These are phyloP conservation scores for Aureobasidium subglaciale DNA, from an alignment of 2,329 filamentous ascomycete species.

Conservation along the genomic window DNA sequence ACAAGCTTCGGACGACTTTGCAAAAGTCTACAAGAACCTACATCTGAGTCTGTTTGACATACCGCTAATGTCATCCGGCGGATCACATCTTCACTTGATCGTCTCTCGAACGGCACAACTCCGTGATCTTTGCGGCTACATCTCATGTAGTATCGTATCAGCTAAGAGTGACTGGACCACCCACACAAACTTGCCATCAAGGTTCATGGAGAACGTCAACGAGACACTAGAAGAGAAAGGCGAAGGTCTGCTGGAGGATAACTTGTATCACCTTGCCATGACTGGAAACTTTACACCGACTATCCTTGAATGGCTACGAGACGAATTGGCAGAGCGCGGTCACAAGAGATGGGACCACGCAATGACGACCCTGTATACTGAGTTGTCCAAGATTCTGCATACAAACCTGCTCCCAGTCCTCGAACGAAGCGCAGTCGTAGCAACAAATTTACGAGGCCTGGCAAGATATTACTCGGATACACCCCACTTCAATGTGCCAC, in stretches of 20 bases:
- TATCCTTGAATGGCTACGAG: slow-evolving; percentile 81
- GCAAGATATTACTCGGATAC: slow-evolving; percentile 70
- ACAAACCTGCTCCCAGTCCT: slow-evolving; percentile 84
- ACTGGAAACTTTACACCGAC: slow-evolving; percentile 72
- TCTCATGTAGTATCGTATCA: slow-evolving; percentile 42
- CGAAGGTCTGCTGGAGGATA: slow-evolving; percentile 62
- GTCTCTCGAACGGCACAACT: slow-evolving; percentile 45
- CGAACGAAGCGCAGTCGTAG: slow-evolving; percentile 72
- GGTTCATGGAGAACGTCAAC: slow-evolving; percentile 44
- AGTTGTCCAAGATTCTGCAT: slow-evolving; percentile 69
- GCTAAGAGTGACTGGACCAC: slow-evolving; percentile 17
- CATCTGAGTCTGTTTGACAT: slow-evolving; percentile 14
- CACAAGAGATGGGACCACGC: slow-evolving; percentile 95
- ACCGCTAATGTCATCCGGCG: slow-evolving; percentile 38
- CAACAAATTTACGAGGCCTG: slow-evolving; percentile 76
- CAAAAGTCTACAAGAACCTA: slow-evolving; percentile 35
- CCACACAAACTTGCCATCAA: slow-evolving; percentile 14
- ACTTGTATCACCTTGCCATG: slow-evolving; percentile 74
- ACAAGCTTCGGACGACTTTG: slow-evolving; percentile 36
- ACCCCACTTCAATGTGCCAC: slow-evolving; percentile 46
- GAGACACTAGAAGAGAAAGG: slow-evolving; percentile 64
- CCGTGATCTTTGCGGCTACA: slow-evolving; percentile 15
- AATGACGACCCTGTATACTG: slow-evolving; percentile 68
- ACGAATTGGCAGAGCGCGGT: slow-evolving; percentile 72
- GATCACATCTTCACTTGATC: slow-evolving; percentile 16